These are phyloP conservation scores for Passiflora organensis DNA, from an alignment of 345 rosid species.

Conservation along the genomic window DNA sequence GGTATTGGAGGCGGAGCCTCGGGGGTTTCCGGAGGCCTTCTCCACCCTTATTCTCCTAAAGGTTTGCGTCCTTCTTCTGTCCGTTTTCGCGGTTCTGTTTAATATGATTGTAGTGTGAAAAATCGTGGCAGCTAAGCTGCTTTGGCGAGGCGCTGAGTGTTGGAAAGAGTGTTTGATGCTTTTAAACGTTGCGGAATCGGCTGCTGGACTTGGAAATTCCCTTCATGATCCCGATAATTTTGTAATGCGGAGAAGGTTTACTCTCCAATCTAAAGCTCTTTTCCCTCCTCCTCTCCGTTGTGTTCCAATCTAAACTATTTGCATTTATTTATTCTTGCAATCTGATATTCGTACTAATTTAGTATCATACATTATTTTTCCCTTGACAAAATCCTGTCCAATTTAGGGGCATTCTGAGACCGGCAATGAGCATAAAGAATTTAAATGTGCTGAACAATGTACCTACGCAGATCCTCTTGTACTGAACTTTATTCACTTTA, in stretches of 20 bases:
- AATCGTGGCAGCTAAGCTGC: constrained; percentile 53
- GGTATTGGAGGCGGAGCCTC: constrained; percentile 96
- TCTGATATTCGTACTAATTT: no score
- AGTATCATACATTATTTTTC: not conserved
- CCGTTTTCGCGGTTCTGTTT: no score
- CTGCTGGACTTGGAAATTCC: constrained; percentile 28
- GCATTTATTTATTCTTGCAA: not conserved
- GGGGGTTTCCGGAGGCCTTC: constrained; percentile 90
- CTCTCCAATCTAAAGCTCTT: no score
- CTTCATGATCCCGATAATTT: constrained; percentile 24
- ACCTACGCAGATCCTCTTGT: constrained; percentile 24
- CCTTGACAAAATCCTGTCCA: not conserved
- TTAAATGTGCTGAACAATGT: constrained; percentile 53
- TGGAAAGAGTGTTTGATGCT: constrained; percentile 77
- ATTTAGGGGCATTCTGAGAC: constrained; percentile 85
- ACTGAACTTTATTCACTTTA: constrained; percentile 19
- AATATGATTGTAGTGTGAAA: not conserved
- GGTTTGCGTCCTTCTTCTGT: constrained; percentile 28
- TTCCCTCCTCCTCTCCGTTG: not conserved
- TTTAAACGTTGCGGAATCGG: constrained; percentile 56
- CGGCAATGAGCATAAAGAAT: constrained; percentile 66
- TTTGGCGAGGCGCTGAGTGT: constrained; percentile 85
- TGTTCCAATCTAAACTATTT: not conserved
- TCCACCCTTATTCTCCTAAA: constrained; percentile 93
- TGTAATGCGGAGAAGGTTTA: constrained; percentile 81